These are phyloP conservation scores for Fusarium devonianum DNA, from an alignment of 2,329 filamentous ascomycete genomes.

Conservation along the genomic window DNA sequence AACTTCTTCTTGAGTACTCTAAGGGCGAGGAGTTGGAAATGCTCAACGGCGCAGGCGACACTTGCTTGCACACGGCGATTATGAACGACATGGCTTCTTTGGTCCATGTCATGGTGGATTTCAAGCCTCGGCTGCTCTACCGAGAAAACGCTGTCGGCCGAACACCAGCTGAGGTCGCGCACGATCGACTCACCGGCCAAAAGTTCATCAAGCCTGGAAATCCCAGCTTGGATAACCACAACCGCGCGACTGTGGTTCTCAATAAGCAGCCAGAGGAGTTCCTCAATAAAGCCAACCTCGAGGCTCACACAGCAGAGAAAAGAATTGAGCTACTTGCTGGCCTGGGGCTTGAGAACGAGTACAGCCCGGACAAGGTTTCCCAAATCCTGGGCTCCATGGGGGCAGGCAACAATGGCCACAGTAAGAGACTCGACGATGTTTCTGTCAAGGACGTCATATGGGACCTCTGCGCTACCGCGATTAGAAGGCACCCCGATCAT, in stretches of 20 bases:
- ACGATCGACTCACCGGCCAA: constrained; percentile 58
- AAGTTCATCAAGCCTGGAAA: constrained; percentile 42
- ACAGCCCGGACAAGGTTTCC: constrained; percentile 37
- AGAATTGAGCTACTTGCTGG: constrained; percentile 29
- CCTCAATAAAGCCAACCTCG: constrained; percentile 10
- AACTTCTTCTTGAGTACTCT: constrained; percentile 62
- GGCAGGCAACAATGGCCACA: constrained; percentile 20
- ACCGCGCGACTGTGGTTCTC: constrained; percentile 1
- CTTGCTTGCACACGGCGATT: constrained; percentile 67
- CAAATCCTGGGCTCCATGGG: constrained; percentile 42
- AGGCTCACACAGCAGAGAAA: constrained; percentile 27
- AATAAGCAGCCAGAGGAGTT: constrained; percentile 21
- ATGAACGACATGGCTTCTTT: constrained; percentile 47
- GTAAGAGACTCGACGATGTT: constrained; percentile 6
- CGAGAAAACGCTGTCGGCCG: constrained; percentile 79
- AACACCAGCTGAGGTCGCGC: constrained; percentile 73
- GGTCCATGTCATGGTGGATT: constrained; percentile 58
- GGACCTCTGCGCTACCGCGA: constrained; percentile 46
- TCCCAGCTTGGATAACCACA: constrained; percentile 4
- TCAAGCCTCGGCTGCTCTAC: constrained; percentile 65
- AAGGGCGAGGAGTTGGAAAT: constrained; percentile 63
- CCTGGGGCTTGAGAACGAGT: constrained; percentile 42
- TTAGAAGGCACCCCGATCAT: constrained; percentile 46
- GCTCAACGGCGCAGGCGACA: constrained; percentile 71
- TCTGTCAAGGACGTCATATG: constrained; percentile 40